Conservation (phyloP, 306 rosid genomes). For the Lagenaria siceraria region DNA sequence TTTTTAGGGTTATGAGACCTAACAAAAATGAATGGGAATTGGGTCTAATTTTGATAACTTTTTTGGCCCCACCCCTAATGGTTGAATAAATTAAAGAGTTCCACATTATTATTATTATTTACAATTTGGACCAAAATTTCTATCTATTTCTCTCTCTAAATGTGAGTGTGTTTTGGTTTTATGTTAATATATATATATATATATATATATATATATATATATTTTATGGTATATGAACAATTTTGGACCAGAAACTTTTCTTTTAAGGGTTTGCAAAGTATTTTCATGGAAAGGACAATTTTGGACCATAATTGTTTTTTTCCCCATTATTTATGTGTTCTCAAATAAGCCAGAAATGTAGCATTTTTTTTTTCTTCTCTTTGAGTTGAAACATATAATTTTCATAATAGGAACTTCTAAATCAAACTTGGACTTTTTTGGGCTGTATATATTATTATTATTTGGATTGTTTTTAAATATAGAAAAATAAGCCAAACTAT, state of each 20-base stretch:
- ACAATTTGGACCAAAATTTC: neutral
- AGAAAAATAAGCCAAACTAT: too few relatives aligned
- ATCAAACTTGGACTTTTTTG: neutral
- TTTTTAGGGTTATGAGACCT: neutral
- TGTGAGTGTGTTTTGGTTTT: neutral
- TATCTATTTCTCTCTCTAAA: neutral
- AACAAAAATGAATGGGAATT: neutral
- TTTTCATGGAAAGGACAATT: neutral
- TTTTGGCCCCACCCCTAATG: neutral
- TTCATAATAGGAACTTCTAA: neutral
- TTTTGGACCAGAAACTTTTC: neutral
- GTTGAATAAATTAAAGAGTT: conserved; percentile 6
- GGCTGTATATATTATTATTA: neutral
- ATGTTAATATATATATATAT: neutral
- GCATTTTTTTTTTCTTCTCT: neutral
- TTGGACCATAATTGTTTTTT: neutral
- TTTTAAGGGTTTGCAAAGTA: neutral
- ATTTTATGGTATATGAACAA: neutral
- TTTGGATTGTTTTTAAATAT: too few relatives aligned
- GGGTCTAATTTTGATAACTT: neutral
- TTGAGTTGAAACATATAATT: neutral
- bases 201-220: too few relatives aligned
- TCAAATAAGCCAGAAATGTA: neutral
- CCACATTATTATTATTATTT: neutral
- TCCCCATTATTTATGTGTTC: neutral